Conservation (phyloP, 345 rosid genomes). For the Erucastrum elatum region DNA sequence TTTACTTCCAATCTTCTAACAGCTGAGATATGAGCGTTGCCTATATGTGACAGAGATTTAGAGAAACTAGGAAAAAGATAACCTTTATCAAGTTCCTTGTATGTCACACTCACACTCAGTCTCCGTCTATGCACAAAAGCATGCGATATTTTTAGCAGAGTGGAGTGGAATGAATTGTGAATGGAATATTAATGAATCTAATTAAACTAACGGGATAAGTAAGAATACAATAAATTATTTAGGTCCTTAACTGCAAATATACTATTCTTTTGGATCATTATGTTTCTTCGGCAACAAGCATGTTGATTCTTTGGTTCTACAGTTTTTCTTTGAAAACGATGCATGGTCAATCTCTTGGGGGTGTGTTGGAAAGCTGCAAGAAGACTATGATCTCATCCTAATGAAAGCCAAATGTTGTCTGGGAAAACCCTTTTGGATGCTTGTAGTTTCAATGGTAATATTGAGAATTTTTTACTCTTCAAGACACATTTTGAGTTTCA, state of each 20-base stretch:
- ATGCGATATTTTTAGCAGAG: background rate
- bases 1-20: background rate
- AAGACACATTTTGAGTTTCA: no score
- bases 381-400: constrained; percentile 63
- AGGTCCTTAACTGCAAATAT: constrained; percentile 10
- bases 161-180: background rate
- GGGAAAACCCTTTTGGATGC: constrained; percentile 41
- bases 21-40: background rate
- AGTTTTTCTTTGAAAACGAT: constrained; percentile 4
- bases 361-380: constrained; percentile 65
- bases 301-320: background rate
- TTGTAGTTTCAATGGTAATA: no score
- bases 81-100: background rate
- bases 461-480: no score
- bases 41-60: background rate
- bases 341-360: constrained; percentile 87
- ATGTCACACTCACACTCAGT: constrained; percentile 1
- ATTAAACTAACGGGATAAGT: background rate
- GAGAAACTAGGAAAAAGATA: background rate
- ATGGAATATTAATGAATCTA: background rate
- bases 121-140: constrained; percentile 1
- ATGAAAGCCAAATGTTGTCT: constrained; percentile 72
- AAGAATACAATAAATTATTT: background rate
- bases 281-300: background rate
- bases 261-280: background rate